A percentile compares a stretch with the other conserved stretches of the same genome.
Conservation (phyloP, 345 rosid genomes). For the Barbarea vulgaris region DNA sequence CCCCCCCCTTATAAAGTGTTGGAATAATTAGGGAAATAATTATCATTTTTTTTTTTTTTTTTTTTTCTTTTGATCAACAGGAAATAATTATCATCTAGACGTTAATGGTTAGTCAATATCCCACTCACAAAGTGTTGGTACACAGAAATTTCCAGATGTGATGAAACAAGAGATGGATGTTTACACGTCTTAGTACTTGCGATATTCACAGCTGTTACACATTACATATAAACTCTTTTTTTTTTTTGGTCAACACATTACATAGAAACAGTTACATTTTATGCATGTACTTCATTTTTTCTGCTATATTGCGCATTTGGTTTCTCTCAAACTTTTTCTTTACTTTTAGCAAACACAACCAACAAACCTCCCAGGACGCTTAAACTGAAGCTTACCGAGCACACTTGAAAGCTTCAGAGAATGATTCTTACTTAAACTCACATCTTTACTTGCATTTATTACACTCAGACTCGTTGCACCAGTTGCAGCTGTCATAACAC, state of each 20-base stretch:
- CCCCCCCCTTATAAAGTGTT: too few relatives aligned
- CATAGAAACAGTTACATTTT: background rate
- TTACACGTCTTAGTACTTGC: too few relatives aligned
- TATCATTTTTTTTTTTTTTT: too few relatives aligned
- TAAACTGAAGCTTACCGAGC: constrained; percentile 3
- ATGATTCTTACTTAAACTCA: constrained; percentile 4
- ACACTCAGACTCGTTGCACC: constrained; percentile 4
- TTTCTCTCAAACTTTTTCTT: too few relatives aligned
- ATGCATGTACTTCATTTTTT: background rate
- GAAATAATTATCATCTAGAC: background rate
- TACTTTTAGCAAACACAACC: constrained; percentile 11
- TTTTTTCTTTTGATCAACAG: too few relatives aligned
- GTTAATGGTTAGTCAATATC: background rate
- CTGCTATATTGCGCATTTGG: background rate
- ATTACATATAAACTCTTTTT: background rate
- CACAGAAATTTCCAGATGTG: background rate
- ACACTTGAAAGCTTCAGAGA: constrained; percentile 6
- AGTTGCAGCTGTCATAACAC: background rate
- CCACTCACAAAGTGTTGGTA: background rate
- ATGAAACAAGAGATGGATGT: too few relatives aligned
- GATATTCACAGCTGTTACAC: background rate
- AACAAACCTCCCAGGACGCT: background rate
- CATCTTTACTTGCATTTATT: constrained; percentile 4
- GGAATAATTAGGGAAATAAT: too few relatives aligned
- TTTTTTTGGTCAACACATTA: background rate